phyloP scores from a whole-genome alignment of 768 basidiomycete genomes.

The Tricholoma hemisulphureum region DNA sequence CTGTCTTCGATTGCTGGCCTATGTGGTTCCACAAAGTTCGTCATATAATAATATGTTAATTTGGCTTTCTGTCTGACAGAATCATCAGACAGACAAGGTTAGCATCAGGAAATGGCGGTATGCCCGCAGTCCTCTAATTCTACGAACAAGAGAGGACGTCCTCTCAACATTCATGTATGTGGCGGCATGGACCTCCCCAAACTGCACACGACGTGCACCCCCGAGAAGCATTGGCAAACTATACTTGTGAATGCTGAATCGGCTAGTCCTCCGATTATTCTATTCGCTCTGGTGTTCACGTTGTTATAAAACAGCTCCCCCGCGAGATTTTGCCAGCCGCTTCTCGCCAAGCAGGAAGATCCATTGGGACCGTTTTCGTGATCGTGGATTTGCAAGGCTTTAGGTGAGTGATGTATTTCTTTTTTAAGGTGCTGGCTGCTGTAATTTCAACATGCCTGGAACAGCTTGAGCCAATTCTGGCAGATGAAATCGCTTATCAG shows the following conservation, averaged over 20 bases:
- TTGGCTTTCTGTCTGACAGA: background rate
- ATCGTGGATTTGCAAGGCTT: constrained; percentile 74
- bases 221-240: constrained; percentile 61
- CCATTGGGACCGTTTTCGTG: constrained; percentile 53
- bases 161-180: constrained; percentile 65
- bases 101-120: constrained; percentile 4
- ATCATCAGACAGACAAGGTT: constrained; percentile 67
- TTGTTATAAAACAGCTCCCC: constrained; percentile 36
- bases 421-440: background rate
- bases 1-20: constrained; percentile 74
- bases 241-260: constrained; percentile 66
- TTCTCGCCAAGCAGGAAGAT: constrained; percentile 50
- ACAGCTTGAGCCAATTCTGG: constrained; percentile 70
- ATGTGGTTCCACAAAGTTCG: constrained; percentile 76
- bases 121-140: background rate
- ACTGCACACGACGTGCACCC: constrained; percentile 55
- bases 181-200: constrained; percentile 57
- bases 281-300: background rate
- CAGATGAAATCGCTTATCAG: constrained; percentile 66
- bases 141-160: constrained; percentile 58
- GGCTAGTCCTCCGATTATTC: constrained; percentile 20
- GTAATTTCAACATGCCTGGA: background rate
- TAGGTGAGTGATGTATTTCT: constrained; percentile 41
- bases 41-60: background rate
- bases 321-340: constrained; percentile 70